Base-by-base conservation (phyloP, 2,329 filamentous ascomycete species). In the Claviceps sp. region DNA sequence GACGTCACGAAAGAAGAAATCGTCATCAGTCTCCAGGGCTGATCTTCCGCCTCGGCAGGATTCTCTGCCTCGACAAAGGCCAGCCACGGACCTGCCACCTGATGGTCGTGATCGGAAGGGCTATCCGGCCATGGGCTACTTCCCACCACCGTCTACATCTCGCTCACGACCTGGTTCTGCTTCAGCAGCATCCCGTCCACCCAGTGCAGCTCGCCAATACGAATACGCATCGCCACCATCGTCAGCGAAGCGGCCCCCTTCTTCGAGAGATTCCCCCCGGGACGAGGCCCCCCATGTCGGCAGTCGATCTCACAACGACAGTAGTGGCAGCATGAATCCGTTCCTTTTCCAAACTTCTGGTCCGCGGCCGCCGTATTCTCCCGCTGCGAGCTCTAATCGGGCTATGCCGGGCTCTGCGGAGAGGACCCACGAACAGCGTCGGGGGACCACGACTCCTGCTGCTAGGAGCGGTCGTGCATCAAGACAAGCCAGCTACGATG, bases 331-430 rank as follows among this genome's bases (percentile, higher is more conserved):
- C 30, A 26, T 66, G 14, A 73, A 80, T 54, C 76, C 77, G 4
- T 80, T 80, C 54, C 70, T 71, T 55, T 80, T 73, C 60, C 75
- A 78, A 64, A 74, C 72, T 4, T 66, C 65, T 22, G 73, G 71
- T 13, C 61, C 73, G 39, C 70, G 68, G 37, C 63, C 62, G 50
- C 58, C 70, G 14, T 63, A 67, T 50, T 60, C 65, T 34, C 56
- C 62, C 50, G 62, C 65, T 56, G 58, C 63, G 47, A 62, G 63
- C 14, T 62, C 67, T 46, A 67, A 68, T 57, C 66, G 70, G 50
- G 65, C 68, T 48, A 59, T 62, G 16, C 66, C 68, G 16, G 68
- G 68, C n/a, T 60, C 66, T 38, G 55, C 61, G 1, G 66, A 68
- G 5, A 45, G 55, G 37, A 53, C 50, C 34, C 61, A 64, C 52